These are phyloP conservation scores for Achaetomiella virescens DNA, from an alignment of 495 filamentous ascomycete species.

Conservation along the genomic window DNA sequence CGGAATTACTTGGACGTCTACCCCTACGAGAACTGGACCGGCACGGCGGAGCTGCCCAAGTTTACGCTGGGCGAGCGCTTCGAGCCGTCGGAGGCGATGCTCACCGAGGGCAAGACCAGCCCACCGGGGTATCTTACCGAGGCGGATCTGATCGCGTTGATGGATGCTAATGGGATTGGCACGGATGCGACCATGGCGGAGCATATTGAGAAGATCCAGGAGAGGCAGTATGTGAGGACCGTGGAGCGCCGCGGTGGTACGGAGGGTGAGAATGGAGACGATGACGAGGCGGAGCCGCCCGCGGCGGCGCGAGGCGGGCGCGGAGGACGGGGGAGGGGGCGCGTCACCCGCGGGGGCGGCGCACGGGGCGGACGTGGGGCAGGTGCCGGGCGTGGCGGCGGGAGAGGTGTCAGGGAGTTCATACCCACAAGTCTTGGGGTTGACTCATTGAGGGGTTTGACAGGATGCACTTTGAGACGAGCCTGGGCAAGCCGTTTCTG, in stretches of 20 bases:
- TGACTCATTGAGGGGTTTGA: conserved; percentile 89
- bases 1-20: conserved; percentile 95
- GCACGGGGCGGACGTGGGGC: conserved; percentile 40
- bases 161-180: conserved; percentile 98
- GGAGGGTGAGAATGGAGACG: conserved; percentile 23
- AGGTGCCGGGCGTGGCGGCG: conserved; percentile 35
- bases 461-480: conserved; percentile 80
- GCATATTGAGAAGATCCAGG: conserved; percentile 92
- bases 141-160: conserved; percentile 91
- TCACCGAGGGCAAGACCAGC: conserved; percentile 79
- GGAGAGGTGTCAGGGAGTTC: conserved; percentile 68
- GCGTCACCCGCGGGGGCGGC: conserved; percentile 40
- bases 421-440: conserved; percentile 87
- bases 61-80: conserved; percentile 76
- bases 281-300: conserved; percentile 30
- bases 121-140: conserved; percentile 86
- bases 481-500: conserved; percentile 92
- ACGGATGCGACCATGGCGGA: conserved; percentile 99
- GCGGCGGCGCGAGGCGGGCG: conserved; percentile 32
- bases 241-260: conserved; percentile 43
- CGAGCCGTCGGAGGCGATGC: conserved; percentile 80
- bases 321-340: conserved; percentile 37
- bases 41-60: conserved; percentile 71
- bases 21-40: conserved; percentile 91
- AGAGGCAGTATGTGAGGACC: conserved; percentile 72